Evolutionary conservation across 768 basidiomycete species (phyloP), one percentile per base, ranked within the genome.

Genomic region (Phaeolepiota aurea): DNA sequence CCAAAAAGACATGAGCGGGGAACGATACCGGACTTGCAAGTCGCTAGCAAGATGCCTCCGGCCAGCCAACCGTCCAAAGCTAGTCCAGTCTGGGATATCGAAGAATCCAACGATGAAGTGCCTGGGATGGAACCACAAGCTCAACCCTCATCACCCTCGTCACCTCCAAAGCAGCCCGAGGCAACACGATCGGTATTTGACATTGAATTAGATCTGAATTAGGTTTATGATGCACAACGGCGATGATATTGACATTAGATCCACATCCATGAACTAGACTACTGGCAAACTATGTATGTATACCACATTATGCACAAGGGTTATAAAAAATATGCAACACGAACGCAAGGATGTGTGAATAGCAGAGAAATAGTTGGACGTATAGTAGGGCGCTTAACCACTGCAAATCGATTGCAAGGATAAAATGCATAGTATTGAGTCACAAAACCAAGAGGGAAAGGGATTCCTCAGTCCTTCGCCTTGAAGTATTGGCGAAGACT

Each of bases 1-100:
- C n/a, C n/a, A n/a, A n/a, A n/a, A n/a, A n/a, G n/a, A n/a, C n/a
- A n/a, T n/a, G n/a, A n/a, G n/a, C n/a, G n/a, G n/a, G n/a, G n/a
- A n/a, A n/a, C n/a, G n/a, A n/a, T n/a, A n/a, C n/a, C n/a, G n/a
- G n/a, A n/a, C n/a, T n/a, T n/a, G n/a, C n/a, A n/a, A n/a, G n/a
- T n/a, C n/a, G n/a, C n/a, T n/a, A n/a, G n/a, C n/a, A 7, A 7
- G 7, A 28, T 28, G 7, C n/a, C n/a, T 35, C n/a, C 18, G 15
- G 25, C 25, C 25, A 28, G 38, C 16, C 53, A 45, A n/a, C 45
- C 49, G 13, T 63, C 75, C 35, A 64, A 68, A 37, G 62, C 66
- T 3, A 84, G 80, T 51, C 79, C 82, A 1, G 61, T 65, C 4
- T 87, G 86, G 86, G 82, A 85, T 51, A 81, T 86, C 41, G 85